These are phyloP conservation scores for Ajuga reptans DNA, from an alignment of 305 asterid genomes.

Conservation along the genomic window DNA sequence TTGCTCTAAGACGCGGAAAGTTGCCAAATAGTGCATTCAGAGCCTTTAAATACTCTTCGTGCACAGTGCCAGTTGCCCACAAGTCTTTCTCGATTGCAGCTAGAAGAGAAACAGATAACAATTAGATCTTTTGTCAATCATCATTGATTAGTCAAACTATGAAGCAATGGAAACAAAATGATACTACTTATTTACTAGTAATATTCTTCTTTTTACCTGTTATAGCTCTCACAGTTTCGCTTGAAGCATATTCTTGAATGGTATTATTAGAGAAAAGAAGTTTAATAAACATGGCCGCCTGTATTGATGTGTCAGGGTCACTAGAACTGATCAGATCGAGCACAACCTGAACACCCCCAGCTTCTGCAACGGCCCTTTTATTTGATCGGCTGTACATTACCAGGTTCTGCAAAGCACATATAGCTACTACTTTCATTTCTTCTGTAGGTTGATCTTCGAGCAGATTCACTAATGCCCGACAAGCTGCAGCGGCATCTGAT, in stretches of 20 bases:
- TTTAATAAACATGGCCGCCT: slow-evolving; percentile 94
- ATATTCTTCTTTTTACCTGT: slow-evolving; percentile 61
- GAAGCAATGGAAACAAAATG: background rate
- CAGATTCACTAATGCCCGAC: slow-evolving; percentile 93
- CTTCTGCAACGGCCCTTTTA: slow-evolving; percentile 99
- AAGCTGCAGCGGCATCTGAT: slow-evolving; percentile 92
- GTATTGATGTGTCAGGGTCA: slow-evolving; percentile 89
- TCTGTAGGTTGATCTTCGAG: slow-evolving; percentile 99
- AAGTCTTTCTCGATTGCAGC: slow-evolving; percentile 85
- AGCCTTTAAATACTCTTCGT: slow-evolving; percentile 91
- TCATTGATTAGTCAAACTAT: background rate
- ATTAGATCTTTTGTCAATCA: background rate
- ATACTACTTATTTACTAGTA: too few species aligned
- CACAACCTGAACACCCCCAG: slow-evolving; percentile 99
- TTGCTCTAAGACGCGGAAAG: slow-evolving; percentile 94
- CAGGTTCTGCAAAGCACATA: slow-evolving; percentile 94
- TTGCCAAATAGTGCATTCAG: slow-evolving; percentile 87
- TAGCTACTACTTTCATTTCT: slow-evolving; percentile 98
- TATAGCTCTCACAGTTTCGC: slow-evolving; percentile 97
- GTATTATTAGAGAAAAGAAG: slow-evolving; percentile 92
- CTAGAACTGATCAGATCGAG: slow-evolving; percentile 94
- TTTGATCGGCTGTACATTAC: slow-evolving; percentile 94
- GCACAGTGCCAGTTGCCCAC: slow-evolving; percentile 92
- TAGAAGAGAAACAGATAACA: slow-evolving; percentile 24
- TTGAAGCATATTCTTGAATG: slow-evolving; percentile 97